These are phyloP conservation scores for Aureobasidium sp. DNA, from an alignment of 2,329 filamentous ascomycete species.

Conservation along the genomic window DNA sequence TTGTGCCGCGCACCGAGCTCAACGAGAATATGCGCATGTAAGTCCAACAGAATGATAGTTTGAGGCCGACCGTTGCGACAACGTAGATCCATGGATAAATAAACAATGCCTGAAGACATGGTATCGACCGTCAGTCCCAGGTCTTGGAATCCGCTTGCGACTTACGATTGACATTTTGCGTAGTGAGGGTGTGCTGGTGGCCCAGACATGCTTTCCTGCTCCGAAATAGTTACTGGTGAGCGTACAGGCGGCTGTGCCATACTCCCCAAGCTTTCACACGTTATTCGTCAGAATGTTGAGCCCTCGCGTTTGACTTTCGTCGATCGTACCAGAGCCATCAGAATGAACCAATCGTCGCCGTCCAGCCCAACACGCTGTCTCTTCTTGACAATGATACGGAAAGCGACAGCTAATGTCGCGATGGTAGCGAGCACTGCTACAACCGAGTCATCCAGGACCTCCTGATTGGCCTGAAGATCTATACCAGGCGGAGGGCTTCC, in stretches of 20 bases:
- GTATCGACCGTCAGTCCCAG: background rate
- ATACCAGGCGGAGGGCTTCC: background rate
- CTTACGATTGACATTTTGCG: slow-evolving; percentile 1
- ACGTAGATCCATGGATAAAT: slow-evolving; percentile 2
- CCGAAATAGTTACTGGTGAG: background rate
- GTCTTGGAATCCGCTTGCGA: background rate
- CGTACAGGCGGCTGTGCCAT: background rate
- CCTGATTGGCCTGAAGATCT: background rate
- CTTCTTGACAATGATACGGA: background rate
- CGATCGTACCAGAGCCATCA: background rate
- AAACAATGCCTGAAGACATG: background rate
- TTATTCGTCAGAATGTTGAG: background rate
- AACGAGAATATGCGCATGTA: background rate
- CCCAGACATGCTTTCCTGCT: background rate
- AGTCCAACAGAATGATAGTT: background rate
- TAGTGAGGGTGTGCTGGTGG: background rate
- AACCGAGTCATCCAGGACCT: background rate
- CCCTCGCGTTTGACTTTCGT: background rate
- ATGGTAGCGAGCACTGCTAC: background rate
- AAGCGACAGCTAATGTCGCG: background rate
- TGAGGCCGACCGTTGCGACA: background rate
- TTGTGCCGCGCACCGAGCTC: background rate
- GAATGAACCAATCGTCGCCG: background rate
- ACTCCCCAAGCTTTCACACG: background rate
- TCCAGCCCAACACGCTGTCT: background rate